phyloP scores from a whole-genome alignment of 129 eudicot species.

The Pittosporum tobira region DNA sequence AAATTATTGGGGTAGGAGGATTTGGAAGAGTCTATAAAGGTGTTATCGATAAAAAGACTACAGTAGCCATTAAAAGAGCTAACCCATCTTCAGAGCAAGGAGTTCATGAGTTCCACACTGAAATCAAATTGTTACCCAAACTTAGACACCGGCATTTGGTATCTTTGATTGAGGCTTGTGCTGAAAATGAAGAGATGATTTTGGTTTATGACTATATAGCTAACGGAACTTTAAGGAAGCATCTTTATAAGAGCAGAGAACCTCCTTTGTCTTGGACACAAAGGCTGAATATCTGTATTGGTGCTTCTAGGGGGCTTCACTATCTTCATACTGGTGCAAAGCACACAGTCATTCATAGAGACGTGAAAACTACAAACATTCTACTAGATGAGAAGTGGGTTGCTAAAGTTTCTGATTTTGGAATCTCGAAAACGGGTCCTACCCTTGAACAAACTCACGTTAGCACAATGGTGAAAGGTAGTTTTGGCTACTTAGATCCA shows the following conservation, averaged over 20 bases:
- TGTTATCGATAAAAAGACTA: slow-evolving; percentile 18
- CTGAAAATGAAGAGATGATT: slow-evolving; percentile 44
- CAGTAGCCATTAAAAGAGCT: slow-evolving; percentile 46
- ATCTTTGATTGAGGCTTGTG: slow-evolving; percentile 46
- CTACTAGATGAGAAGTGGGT: slow-evolving; percentile 46
- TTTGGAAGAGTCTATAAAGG: slow-evolving; percentile 60
- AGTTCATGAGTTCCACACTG: slow-evolving; percentile 41
- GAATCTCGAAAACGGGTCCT: slow-evolving; percentile 48
- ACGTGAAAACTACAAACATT: slow-evolving; percentile 54
- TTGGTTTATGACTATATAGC: slow-evolving; percentile 61
- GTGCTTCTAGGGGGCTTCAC: no score
- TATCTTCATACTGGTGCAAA: no score
- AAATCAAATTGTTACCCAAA: slow-evolving; percentile 45
- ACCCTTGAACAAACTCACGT: slow-evolving; percentile 31
- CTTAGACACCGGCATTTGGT: slow-evolving; percentile 49
- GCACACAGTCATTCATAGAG: slow-evolving; percentile 47
- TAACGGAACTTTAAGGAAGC: slow-evolving; percentile 49
- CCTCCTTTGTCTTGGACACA: slow-evolving; percentile 36
- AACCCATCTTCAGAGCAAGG: slow-evolving; percentile 50
- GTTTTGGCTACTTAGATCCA: slow-evolving; percentile 51
- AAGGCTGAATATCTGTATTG: slow-evolving; percentile 37
- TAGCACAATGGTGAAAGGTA: no score
- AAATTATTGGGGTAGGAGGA: slow-evolving; percentile 45
- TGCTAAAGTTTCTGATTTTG: no score
- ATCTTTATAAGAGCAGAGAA: slow-evolving; percentile 32